phyloP scores from a whole-genome alignment of 2,329 filamentous ascomycete genomes.

The Talaromyces sp. region DNA sequence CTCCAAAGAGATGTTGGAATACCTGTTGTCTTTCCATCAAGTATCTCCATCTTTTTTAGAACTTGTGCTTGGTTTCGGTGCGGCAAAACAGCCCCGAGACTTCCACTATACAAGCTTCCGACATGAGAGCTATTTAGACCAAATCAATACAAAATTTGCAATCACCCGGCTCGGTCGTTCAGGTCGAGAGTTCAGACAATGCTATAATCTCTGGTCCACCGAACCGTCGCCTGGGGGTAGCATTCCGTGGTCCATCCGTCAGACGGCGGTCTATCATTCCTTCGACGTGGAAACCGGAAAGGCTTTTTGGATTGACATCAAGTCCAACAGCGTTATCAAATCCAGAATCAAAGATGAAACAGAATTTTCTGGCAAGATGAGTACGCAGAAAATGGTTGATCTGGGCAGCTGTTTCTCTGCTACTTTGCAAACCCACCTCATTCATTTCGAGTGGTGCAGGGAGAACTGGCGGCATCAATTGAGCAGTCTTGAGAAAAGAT shows the following conservation, averaged over 20 bases:
- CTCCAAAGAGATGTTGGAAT: constrained; percentile 11
- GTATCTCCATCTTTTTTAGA: constrained; percentile 7
- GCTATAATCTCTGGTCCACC: neutral
- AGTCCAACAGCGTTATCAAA: constrained; percentile 6
- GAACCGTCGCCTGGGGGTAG: neutral
- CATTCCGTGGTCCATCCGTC: constrained; percentile 1
- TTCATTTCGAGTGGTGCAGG: constrained; percentile 12
- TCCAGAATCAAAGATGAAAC: neutral
- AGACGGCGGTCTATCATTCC: constrained; percentile 10
- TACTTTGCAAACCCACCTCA: neutral
- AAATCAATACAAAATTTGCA: neutral
- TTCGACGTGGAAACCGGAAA: constrained; percentile 10
- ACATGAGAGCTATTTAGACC: constrained; percentile 6
- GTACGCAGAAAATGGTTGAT: neutral
- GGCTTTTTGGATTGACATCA: constrained; percentile 10
- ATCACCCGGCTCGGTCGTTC: neutral
- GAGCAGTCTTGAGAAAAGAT: constrained; percentile 1
- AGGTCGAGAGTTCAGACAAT: neutral
- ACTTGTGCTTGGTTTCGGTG: constrained; percentile 10
- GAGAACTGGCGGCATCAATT: constrained; percentile 11
- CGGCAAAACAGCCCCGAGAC: neutral
- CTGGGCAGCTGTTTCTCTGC: neutral
- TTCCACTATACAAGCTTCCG: constrained; percentile 13
- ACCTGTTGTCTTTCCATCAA: constrained; percentile 6
- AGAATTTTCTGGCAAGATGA: neutral